Base-by-base conservation (phyloP, 2,329 filamentous ascomycete genomes). In the Magnaporthiopsis rhizophila region DNA sequence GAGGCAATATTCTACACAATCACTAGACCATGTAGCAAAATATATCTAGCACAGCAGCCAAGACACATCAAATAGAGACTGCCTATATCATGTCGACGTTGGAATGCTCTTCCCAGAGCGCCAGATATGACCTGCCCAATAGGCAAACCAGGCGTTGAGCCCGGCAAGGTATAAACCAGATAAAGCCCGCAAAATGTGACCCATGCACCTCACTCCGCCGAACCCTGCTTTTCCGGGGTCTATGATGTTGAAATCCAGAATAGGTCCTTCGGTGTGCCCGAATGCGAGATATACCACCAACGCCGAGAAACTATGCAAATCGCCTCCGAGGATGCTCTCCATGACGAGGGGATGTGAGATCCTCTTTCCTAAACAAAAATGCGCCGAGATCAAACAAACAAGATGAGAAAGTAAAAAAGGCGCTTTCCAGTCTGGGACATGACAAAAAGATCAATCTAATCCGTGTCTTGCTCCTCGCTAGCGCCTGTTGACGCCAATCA, bases 401-500 rank as follows among this genome's bases (percentile, higher is more conserved):
- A 30, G 30, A 36, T 58, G 36, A 18, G 2, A 28, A 56, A 56
- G 21, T 64, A 61, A 26, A 65, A 61, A 45, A 28, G 9, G 59
- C 38, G 38, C 38, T 50, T 50, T 18, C 18, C 15, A 50, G 38
- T 21, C 38, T 50, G 38, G 38, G 38, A 26, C 30, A 18, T 26
- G 30, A 36, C 62, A 38, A 11, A 30, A 53, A 30, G 18, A 45
- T 50, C 59, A 3, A 15, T 11, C 9, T n/a, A 38, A 21, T 30
- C 30, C 30, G 30, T 30, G 2, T 30, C 30, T 30, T 30, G 30
- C 30, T 30, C 30, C 30, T 30, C 99, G 95, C 91, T 32, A 56
- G 13, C 32, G 61, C 36, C 57, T 58, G 75, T 91, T 87, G 65
- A 92, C 76, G 56, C 84, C 84, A 45, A 89, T 80, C 50, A 99